Conservation (phyloP, 2,329 filamentous ascomycete species). For the Cladosporium sphaerospermum region DNA sequence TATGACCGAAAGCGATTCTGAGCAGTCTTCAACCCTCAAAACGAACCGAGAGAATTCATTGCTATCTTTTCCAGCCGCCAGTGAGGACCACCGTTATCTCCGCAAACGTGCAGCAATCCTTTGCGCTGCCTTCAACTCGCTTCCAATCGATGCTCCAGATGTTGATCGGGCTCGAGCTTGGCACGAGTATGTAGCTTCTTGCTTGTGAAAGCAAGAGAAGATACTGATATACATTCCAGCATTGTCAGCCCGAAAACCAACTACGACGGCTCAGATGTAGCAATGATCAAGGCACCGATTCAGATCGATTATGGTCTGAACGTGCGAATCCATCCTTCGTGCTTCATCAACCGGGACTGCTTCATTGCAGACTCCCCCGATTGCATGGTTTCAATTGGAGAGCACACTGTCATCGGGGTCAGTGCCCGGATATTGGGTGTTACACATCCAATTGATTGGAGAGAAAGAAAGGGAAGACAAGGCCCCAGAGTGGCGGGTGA, state of each 20-base stretch:
- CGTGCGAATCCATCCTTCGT: constrained; percentile 12
- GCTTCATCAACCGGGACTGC: constrained; percentile 14
- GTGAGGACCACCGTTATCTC: constrained; percentile 10
- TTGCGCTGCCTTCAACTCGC: constrained; percentile 11
- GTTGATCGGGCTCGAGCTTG: constrained; percentile 12
- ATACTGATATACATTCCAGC: not conserved
- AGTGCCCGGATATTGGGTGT: constrained; percentile 11
- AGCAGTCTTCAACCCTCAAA: no score
- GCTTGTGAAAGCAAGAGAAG: not conserved
- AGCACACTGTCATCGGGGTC: constrained; percentile 9
- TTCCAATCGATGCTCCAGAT: not conserved
- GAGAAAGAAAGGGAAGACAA: constrained; percentile 9
- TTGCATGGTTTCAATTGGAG: constrained; percentile 8
- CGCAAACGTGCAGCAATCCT: constrained; percentile 7
- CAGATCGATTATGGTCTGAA: constrained; percentile 16
- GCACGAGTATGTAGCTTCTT: constrained; percentile 6
- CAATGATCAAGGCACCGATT: constrained; percentile 13
- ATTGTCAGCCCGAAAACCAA: not conserved
- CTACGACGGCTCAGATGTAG: not conserved
- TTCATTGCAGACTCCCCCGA: constrained; percentile 10
- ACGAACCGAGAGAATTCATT: not conserved
- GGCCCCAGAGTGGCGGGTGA: constrained; percentile 8
- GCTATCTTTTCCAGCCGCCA: not conserved
- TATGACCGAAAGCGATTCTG: no score
- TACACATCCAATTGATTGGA: constrained; percentile 13